Percentiles rank a stretch among this genome's conserved stretches.
Evolutionary conservation across 345 rosid species (phyloP).

Genomic region (Barbarea vulgaris): DNA sequence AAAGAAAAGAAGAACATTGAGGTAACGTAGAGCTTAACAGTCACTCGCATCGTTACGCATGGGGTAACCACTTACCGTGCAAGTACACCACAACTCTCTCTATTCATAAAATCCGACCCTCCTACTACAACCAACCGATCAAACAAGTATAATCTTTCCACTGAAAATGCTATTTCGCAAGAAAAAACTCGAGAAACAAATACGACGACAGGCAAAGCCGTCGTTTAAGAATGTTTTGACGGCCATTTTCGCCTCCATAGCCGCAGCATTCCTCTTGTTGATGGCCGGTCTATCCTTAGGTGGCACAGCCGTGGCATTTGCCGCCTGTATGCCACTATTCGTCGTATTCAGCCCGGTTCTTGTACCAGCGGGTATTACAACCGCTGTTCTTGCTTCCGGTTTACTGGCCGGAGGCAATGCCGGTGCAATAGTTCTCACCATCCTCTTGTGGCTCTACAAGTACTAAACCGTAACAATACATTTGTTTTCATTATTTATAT

Average conservation of each 20-base stretch:
- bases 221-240: slow-evolving; percentile 1
- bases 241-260: slow-evolving; percentile 44
- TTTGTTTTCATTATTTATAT: background rate
- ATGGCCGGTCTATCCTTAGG: slow-evolving; percentile 67
- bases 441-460: slow-evolving; percentile 69
- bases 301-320: slow-evolving; percentile 59
- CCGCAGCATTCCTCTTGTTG: slow-evolving; percentile 63
- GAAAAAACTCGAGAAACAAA: slow-evolving; percentile 3
- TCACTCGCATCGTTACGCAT: slow-evolving; percentile 31
- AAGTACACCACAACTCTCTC: slow-evolving; percentile 26
- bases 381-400: slow-evolving; percentile 48
- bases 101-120: slow-evolving; percentile 3
- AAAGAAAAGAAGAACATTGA: slow-evolving; percentile 4
- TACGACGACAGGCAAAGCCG: background rate
- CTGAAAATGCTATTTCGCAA: background rate
- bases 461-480: slow-evolving; percentile 18
- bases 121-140: background rate
- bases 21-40: slow-evolving; percentile 31
- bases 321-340: slow-evolving; percentile 64
- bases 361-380: slow-evolving; percentile 59
- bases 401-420: slow-evolving; percentile 61
- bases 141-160: background rate
- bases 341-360: slow-evolving; percentile 77
- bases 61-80: slow-evolving; percentile 27
- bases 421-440: slow-evolving; percentile 53